Evolutionary conservation across 305 asterid species (phyloP).

Genomic region (Fraxinus floribunda): DNA sequence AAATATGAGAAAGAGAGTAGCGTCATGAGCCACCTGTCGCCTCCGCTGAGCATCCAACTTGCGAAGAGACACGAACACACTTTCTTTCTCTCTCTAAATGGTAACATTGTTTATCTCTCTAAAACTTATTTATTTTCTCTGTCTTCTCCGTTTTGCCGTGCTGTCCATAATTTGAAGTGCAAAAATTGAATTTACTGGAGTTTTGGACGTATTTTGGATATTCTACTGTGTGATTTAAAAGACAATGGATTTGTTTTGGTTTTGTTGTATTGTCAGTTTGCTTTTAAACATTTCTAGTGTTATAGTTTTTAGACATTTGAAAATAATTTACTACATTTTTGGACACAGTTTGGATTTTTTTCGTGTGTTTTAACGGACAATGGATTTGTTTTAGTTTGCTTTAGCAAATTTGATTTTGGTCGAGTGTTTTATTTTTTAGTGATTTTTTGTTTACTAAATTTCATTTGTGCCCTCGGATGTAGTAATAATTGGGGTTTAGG

Average conservation of each 20-base stretch:
- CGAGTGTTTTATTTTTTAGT: neutral
- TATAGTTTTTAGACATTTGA: neutral
- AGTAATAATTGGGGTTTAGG: conserved; percentile 13
- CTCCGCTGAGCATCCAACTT: conserved; percentile 44
- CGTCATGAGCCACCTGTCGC: conserved; percentile 68
- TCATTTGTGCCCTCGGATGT: neutral
- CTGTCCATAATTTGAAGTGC: neutral
- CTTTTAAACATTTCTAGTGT: neutral
- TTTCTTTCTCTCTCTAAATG: conserved; percentile 10
- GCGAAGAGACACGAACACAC: conserved; percentile 53
- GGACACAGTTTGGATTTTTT: neutral
- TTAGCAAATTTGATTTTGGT: neutral
- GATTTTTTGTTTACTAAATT: neutral
- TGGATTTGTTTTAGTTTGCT: neutral
- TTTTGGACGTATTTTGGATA: neutral
- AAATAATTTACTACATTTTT: neutral
- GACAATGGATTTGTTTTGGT: neutral
- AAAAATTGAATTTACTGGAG: neutral
- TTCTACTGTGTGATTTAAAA: neutral
- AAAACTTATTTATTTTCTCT: neutral
- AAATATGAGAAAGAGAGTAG: neutral
- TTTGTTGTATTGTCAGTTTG: neutral
- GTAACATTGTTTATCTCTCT: neutral
- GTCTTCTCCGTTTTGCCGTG: neutral
- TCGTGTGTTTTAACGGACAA: neutral